These are phyloP conservation scores for Nosema muscidifuracis DNA, from an alignment of 371 early-diverging fungal species.

Conservation along the genomic window DNA sequence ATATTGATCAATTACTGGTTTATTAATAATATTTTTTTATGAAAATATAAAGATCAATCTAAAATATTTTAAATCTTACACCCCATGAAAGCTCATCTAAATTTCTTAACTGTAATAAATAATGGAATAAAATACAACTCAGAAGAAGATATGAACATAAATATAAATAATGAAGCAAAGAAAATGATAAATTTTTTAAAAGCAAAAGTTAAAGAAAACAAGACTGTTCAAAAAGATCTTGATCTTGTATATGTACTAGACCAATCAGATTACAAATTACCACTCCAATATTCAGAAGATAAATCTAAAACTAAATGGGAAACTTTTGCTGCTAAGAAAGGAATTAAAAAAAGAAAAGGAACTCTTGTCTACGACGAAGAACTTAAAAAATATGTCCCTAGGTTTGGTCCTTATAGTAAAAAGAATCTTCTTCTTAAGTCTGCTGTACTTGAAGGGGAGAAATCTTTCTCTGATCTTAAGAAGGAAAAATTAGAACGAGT, in stretches of 20 bases:
- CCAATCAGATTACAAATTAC: constrained; percentile 10
- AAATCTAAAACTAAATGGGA: constrained; percentile 80
- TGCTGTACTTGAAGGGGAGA: constrained; percentile 78
- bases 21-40: too few species aligned
- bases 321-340: constrained; percentile 91
- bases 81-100: constrained; percentile 12
- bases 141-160: constrained; percentile 6
- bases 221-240: constrained; percentile 8
- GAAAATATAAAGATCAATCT: too few species aligned
- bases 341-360: constrained; percentile 75
- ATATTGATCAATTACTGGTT: too few species aligned
- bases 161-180: not conserved
- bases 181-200: constrained; percentile 4
- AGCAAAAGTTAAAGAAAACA: constrained; percentile 13
- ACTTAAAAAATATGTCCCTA: constrained; percentile 73
- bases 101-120: constrained; percentile 29
- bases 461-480: constrained; percentile 43
- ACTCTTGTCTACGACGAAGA: constrained; percentile 78
- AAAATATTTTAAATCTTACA: too few species aligned
- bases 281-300: constrained; percentile 5
- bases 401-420: constrained; percentile 78
- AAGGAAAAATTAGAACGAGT: constrained; percentile 33
- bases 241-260: constrained; percentile 28
- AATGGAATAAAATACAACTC: not conserved
- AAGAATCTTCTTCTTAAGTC: constrained; percentile 67